phyloP scores from a whole-genome alignment of 345 rosid genomes.

The Eucalyptus melliodora region DNA sequence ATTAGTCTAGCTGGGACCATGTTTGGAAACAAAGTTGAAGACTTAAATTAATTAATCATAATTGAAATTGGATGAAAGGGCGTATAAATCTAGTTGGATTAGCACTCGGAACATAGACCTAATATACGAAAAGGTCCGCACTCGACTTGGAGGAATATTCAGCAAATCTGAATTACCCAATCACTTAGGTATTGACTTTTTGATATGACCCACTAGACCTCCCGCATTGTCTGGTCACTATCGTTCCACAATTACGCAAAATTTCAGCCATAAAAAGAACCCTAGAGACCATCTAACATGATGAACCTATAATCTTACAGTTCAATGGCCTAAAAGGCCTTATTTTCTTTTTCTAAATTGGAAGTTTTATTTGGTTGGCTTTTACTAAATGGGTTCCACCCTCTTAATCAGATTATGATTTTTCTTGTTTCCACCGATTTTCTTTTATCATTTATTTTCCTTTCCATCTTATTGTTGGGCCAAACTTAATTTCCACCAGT shows the following conservation, averaged over 20 bases:
- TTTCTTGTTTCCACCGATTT: neutral
- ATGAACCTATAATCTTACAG: neutral
- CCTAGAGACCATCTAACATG: neutral
- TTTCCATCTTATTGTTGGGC: neutral
- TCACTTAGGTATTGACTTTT: neutral
- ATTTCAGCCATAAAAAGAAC: neutral
- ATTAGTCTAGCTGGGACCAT: neutral
- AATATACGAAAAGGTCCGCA: neutral
- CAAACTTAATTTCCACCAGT: neutral
- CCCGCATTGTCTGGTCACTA: neutral
- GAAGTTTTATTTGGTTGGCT: neutral
- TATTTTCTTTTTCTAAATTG: neutral
- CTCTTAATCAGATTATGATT: neutral
- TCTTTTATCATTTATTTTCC: neutral
- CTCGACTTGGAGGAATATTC: too few relatives aligned
- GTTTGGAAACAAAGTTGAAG: neutral
- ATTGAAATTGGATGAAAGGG: neutral
- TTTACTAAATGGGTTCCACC: neutral
- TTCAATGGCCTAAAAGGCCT: neutral
- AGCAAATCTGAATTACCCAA: neutral
- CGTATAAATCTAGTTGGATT: neutral
- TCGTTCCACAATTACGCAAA: neutral
- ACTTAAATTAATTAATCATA: neutral
- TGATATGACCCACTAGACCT: neutral
- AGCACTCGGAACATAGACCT: neutral